phyloP scores from a whole-genome alignment of 495 filamentous ascomycete species.

The Daldinia bambusicola region DNA sequence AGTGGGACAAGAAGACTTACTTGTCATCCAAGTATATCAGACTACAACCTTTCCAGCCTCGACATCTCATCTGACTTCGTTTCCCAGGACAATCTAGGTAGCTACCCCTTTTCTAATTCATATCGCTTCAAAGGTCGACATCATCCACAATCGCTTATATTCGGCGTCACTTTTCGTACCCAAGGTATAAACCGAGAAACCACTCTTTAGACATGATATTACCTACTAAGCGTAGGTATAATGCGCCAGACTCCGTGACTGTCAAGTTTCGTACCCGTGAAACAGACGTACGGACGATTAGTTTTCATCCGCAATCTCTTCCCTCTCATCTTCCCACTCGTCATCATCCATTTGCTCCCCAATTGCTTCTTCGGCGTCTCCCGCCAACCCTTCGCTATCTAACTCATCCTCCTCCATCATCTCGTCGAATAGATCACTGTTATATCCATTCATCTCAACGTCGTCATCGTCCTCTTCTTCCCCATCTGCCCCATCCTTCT shows the following conservation, averaged over 20 bases:
- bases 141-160: not conserved
- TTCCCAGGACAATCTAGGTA: no score
- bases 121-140: not conserved
- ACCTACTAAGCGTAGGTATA: not conserved
- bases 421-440: slow-evolving; percentile 61
- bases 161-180: not conserved
- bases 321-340: slow-evolving; percentile 65
- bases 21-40: no score
- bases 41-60: no score
- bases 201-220: slow-evolving; percentile 15
- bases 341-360: slow-evolving; percentile 64
- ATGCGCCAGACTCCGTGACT: slow-evolving; percentile 22
- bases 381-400: slow-evolving; percentile 63
- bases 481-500: slow-evolving; percentile 59
- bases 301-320: slow-evolving; percentile 52
- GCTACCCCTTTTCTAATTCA: not conserved
- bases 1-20: no score
- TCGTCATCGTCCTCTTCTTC: slow-evolving; percentile 69
- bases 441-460: slow-evolving; percentile 64
- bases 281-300: slow-evolving; percentile 1
- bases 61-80: no score
- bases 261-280: slow-evolving; percentile 1
- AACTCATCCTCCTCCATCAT: slow-evolving; percentile 67
- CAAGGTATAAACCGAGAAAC: not conserved
- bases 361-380: slow-evolving; percentile 68